phyloP scores from a whole-genome alignment of 1,284 basidiomycete species.

The Gastroboletus turbinatus region DNA sequence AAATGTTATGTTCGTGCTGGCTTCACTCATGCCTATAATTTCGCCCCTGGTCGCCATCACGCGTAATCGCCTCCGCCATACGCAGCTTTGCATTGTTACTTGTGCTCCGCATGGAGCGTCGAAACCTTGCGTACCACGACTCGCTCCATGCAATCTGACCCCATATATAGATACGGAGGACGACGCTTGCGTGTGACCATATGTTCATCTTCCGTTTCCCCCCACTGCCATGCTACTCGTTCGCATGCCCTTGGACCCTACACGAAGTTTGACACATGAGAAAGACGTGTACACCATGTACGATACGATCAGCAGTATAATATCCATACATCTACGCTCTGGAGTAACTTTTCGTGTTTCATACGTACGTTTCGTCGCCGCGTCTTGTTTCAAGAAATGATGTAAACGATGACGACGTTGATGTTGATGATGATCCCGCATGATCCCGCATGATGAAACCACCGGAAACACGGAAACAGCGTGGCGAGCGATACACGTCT shows the following conservation, averaged over 20 bases:
- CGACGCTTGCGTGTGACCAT: constrained; percentile 16
- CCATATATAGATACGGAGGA: constrained; percentile 24
- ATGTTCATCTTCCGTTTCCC: constrained; percentile 24
- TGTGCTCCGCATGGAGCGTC: constrained; percentile 6
- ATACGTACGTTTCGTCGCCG: background rate
- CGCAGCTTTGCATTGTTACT: constrained; percentile 14
- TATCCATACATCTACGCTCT: constrained; percentile 21
- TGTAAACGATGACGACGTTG: constrained; percentile 9
- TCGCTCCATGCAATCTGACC: constrained; percentile 6
- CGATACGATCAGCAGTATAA: constrained; percentile 33
- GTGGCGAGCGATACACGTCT: constrained; percentile 1
- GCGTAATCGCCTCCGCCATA: constrained; percentile 11
- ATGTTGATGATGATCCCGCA: constrained; percentile 1
- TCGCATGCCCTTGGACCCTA: constrained; percentile 23
- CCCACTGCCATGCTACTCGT: constrained; percentile 14
- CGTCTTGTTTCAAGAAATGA: constrained; percentile 4
- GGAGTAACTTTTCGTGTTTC: constrained; percentile 1
- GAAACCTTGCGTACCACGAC: background rate
- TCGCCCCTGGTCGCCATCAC: constrained; percentile 9
- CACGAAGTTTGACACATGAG: constrained; percentile 13
- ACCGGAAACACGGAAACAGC: constrained; percentile 7
- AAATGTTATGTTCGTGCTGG: constrained; percentile 17
- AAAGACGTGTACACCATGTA: constrained; percentile 31
- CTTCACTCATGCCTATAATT: constrained; percentile 20
- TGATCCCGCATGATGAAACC: constrained; percentile 3